A percentile compares a stretch with the other conserved stretches of the same genome.
phyloP scores from a whole-genome alignment of 2,329 filamentous ascomycete genomes.

The Monosporascus sp. region DNA sequence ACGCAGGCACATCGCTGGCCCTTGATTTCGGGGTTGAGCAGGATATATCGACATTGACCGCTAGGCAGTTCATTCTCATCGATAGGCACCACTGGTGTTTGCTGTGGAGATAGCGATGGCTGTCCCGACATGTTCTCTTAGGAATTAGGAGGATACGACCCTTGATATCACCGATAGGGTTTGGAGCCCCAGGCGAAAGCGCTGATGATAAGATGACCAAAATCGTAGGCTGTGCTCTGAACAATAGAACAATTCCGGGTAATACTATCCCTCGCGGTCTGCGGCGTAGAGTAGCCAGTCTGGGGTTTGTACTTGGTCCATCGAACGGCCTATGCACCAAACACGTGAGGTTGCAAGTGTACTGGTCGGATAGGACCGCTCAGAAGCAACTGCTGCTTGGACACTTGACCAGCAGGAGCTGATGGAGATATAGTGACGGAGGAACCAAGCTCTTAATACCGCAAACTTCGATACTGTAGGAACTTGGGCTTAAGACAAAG shows the following conservation, averaged over 20 bases:
- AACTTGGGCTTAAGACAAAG: not conserved
- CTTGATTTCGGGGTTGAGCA: constrained; percentile 50
- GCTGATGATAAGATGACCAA: constrained; percentile 4
- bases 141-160: constrained; percentile 10
- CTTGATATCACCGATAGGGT: constrained; percentile 10
- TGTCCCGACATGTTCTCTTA: constrained; percentile 19
- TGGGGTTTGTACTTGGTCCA: constrained; percentile 23
- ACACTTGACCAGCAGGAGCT: not conserved
- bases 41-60: constrained; percentile 55
- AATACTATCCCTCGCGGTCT: constrained; percentile 22
- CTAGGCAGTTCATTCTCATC: constrained; percentile 47
- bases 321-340: constrained; percentile 19
- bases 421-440: not conserved
- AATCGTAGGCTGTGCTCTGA: constrained; percentile 5
- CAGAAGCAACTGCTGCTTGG: not conserved
- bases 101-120: constrained; percentile 23
- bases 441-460: not conserved
- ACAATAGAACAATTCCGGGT: constrained; percentile 12
- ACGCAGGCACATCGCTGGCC: constrained; percentile 55
- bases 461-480: not conserved
- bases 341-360: not conserved
- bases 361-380: not conserved
- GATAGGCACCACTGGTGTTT: constrained; percentile 13
- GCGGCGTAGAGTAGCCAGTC: constrained; percentile 16
- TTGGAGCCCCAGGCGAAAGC: constrained; percentile 10